These are phyloP conservation scores for Myriosclerotinia duriaeana DNA, from an alignment of 2,329 filamentous ascomycete species.

Conservation along the genomic window DNA sequence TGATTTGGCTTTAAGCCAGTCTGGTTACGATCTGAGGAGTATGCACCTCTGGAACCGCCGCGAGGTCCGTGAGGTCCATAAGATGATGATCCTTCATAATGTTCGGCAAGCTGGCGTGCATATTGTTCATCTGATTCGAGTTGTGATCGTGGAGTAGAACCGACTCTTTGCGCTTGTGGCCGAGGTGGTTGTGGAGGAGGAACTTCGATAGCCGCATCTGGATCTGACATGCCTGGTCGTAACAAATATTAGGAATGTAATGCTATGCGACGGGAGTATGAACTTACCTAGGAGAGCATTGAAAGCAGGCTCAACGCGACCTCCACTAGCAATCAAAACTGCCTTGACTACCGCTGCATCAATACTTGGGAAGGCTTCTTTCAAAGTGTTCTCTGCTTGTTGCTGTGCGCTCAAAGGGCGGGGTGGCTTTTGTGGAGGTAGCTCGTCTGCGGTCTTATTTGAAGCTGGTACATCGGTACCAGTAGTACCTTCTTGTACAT, in stretches of 20 bases:
- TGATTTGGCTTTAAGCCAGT: slow-evolving; percentile 56
- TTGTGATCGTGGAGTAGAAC: slow-evolving; percentile 68
- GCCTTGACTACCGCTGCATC: slow-evolving; percentile 81
- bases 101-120: slow-evolving; percentile 87
- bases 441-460: slow-evolving; percentile 45
- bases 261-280: neutral
- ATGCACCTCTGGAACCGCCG: slow-evolving; percentile 40
- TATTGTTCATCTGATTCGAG: slow-evolving; percentile 88
- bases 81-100: slow-evolving; percentile 64
- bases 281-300: slow-evolving; percentile 80
- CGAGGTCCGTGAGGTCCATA: slow-evolving; percentile 52
- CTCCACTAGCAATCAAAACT: slow-evolving; percentile 80
- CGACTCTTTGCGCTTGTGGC: slow-evolving; percentile 58
- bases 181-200: slow-evolving; percentile 76
- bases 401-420: slow-evolving; percentile 78
- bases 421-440: slow-evolving; percentile 74
- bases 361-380: slow-evolving; percentile 88
- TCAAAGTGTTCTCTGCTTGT: slow-evolving; percentile 83
- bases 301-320: slow-evolving; percentile 89
- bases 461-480: slow-evolving; percentile 48
- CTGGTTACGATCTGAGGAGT: slow-evolving; percentile 47
- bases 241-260: slow-evolving; percentile 21
- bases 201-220: slow-evolving; percentile 61
- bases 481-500: slow-evolving; percentile 59
- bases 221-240: slow-evolving; percentile 72